Evolutionary conservation across 2,329 filamentous ascomycete genomes (phyloP).

Genomic region (Trichoderma simmonsii): DNA sequence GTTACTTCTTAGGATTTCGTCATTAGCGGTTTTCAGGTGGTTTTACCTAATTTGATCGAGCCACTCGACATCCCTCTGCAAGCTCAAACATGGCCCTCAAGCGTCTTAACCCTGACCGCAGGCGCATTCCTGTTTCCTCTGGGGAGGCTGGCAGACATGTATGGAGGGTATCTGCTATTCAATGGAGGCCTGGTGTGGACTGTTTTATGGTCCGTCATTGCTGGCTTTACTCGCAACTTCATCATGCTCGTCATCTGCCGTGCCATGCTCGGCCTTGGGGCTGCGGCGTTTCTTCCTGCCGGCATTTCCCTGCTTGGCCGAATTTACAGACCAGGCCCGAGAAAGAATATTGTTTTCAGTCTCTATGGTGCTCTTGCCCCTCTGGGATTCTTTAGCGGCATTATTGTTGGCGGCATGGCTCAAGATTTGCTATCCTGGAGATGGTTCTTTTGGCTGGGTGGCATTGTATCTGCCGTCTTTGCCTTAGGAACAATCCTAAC

Average conservation of each 20-base stretch:
- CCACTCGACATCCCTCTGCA: slow-evolving; percentile 61
- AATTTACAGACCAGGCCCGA: slow-evolving; percentile 63
- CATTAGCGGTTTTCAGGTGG: slow-evolving; percentile 69
- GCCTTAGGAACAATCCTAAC: slow-evolving; percentile 44
- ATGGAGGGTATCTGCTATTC: slow-evolving; percentile 58
- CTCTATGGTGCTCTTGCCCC: slow-evolving; percentile 56
- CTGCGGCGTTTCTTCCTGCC: slow-evolving; percentile 65
- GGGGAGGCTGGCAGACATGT: slow-evolving; percentile 57
- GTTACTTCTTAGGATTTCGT: slow-evolving; percentile 57
- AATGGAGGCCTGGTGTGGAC: slow-evolving; percentile 54
- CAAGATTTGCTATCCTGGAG: slow-evolving; percentile 59
- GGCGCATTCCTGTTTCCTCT: slow-evolving; percentile 58
- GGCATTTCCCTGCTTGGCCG: slow-evolving; percentile 64
- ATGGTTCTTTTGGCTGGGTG: slow-evolving; percentile 68
- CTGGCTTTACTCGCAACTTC: slow-evolving; percentile 61
- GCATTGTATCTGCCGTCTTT: slow-evolving; percentile 43
- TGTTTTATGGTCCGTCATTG: slow-evolving; percentile 63
- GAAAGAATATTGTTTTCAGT: slow-evolving; percentile 63
- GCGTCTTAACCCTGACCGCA: slow-evolving; percentile 54
- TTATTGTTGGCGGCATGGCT: slow-evolving; percentile 61
- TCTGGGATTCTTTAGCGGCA: slow-evolving; percentile 58
- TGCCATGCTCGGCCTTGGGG: slow-evolving; percentile 65
- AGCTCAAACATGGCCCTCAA: slow-evolving; percentile 62
- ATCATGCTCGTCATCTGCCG: slow-evolving; percentile 66
- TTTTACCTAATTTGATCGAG: slow-evolving; percentile 61